Evolutionary conservation across 2,329 filamentous ascomycete species (phyloP), one percentile per base, ranked within the genome.

Genomic region (Lasiodiplodia citricola): DNA sequence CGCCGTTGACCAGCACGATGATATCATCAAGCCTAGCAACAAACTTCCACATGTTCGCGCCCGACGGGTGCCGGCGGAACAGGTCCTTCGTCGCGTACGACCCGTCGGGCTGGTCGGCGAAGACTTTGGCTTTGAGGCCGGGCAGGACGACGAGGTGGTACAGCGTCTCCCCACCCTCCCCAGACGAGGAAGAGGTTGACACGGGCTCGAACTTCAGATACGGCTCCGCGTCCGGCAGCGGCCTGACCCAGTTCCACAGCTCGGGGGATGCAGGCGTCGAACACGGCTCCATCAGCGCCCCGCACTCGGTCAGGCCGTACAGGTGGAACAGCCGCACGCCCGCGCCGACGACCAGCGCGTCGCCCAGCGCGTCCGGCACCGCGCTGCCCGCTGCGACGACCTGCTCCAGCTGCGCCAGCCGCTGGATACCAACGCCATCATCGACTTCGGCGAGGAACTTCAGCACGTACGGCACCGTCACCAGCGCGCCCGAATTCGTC

Each of bases 391-490:
- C 87, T 69, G 85, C 88, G 71, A 87, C 81, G 21, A 90, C 87
- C 2, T 87, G 72, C 71, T 86, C 84, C 13, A 85, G 79, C 21
- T 77, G 76, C 0, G 76, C 76, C 11, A 90, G 76, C 2, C 79
- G 77, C 0, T 78, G 72, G n/a, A 89, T 81, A 0, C 88, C 90
- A 21, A 84, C 82, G 0, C 85, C 79, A n/a, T 84, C 82, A 0
- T 85, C 78, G 0, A 83, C 83, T 73, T 91, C 90, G 0, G 85
- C 84, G 0, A 91, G 80, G 0, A 92, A 78, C 73, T 91, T 91
- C n/a, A 92, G 76, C 0, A 87, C 85, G 71, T 91, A 91, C 0
- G 90, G 89, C 0, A 91, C 89, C 3, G 82, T 84, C 68, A 89
- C 85, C 37, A 91, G 85, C n/a, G 86, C 54, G 3, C 37, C 13